Evolutionary conservation across 2,329 filamentous ascomycete species (phyloP), one percentile per base, ranked within the genome.

Genomic region (Ascochyta rabiei): DNA sequence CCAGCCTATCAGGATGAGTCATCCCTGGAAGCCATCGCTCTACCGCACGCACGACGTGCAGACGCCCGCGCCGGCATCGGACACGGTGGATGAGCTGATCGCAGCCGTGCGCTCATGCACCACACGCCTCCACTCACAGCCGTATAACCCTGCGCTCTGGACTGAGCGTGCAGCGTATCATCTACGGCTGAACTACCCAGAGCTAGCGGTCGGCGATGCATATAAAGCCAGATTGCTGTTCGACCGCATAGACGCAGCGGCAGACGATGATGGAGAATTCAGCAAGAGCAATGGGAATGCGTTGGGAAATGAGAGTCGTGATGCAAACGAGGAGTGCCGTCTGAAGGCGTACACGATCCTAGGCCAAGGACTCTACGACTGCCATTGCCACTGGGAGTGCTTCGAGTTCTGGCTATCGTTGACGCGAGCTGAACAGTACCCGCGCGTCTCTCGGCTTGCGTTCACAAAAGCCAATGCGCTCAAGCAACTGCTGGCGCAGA

Each of bases 191-290:
- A 68, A 65, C 12, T 73, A 62, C 46, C 71, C 71, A 1, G 70
- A 72, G 47, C 60, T 74, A 12, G 66, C 63, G 9, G 63, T 67
- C 1, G 70, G 70, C 3, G 70, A 73, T 35, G 60, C 61, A 0
- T 72, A 72, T 38, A 71, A 69, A 61, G 68, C 70, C 0, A 60
- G 59, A 23, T 59, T 73, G n/a, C 50, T 73, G 9, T 59, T 68
- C 28, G 63, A 72, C 42, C 66, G 69, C 15, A 23, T 2, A 4
- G 21, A 23, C 21, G 21, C 21, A 23, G 54, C 52, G 7, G 28
- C 28, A 41, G 28, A 24, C 21, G 8, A 9, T 8, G 37, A 26
- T 4, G 30, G 19, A 19, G 26, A 3, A 8, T 10, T 4, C 18
- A 41, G 46, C 21, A 34, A 33, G 28, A 26, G 26, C 18, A 10